Conservation (phyloP, 306 rosid species). For the Dryas alaskensis region DNA sequence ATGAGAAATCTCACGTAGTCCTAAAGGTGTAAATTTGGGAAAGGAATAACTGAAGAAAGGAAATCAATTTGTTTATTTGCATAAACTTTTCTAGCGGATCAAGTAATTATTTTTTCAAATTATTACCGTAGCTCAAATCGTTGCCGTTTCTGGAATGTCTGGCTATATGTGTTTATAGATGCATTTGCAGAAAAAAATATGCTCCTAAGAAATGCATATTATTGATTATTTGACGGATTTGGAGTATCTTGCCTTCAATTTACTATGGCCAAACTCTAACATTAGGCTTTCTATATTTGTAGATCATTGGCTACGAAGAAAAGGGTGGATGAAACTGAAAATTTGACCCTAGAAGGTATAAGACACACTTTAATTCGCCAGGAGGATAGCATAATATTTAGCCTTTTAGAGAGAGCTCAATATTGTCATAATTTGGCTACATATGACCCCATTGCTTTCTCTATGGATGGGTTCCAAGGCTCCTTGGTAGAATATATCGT, state of each 20-base stretch:
- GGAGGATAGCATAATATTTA: slow-evolving; percentile 88
- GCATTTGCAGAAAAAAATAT: not conserved
- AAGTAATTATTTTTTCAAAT: not conserved
- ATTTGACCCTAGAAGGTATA: slow-evolving; percentile 72
- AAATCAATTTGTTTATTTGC: too few species aligned
- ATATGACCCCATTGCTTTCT: slow-evolving; percentile 58
- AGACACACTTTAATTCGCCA: slow-evolving; percentile 68
- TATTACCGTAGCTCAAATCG: not conserved
- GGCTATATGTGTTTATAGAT: not conserved
- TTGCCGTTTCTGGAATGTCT: not conserved
- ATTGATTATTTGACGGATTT: slow-evolving; percentile 13
- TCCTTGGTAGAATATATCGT: slow-evolving; percentile 77
- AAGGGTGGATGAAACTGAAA: slow-evolving; percentile 70
- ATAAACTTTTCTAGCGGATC: not conserved
- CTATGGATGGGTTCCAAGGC: slow-evolving; percentile 72
- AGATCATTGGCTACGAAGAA: slow-evolving; percentile 59
- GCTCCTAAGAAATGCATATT: slow-evolving; percentile 3
- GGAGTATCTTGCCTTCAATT: slow-evolving; percentile 11
- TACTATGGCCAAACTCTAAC: slow-evolving; percentile 21
- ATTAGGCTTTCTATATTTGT: slow-evolving; percentile 15
- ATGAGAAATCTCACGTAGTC: not conserved
- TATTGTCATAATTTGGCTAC: slow-evolving; percentile 69
- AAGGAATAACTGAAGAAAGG: too few species aligned
- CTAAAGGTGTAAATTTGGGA: too few species aligned
- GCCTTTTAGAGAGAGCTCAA: slow-evolving; percentile 82